Evolutionary conservation across 441 rosid species (phyloP).

Genomic region (Aleurites moluccanus): DNA sequence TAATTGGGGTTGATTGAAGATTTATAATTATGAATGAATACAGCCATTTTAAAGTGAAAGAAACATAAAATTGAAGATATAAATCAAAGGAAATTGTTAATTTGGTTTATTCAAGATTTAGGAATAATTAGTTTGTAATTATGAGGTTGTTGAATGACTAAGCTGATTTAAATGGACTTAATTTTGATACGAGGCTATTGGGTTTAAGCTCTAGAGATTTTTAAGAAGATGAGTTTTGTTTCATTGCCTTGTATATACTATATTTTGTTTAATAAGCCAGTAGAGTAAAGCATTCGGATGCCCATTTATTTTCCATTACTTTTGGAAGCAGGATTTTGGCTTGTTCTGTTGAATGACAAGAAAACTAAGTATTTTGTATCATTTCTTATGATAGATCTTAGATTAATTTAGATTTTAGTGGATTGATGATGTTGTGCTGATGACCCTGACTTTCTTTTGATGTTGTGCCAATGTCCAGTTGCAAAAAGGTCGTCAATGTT

Average conservation of each 20-base stretch:
- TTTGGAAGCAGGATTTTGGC: neutral
- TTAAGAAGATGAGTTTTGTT: neutral
- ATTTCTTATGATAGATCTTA: neutral
- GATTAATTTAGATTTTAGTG: neutral
- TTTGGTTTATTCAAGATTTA: neutral
- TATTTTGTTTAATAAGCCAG: neutral
- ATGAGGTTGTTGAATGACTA: neutral
- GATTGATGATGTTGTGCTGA: slow-evolving; percentile 13
- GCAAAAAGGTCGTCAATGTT: slow-evolving; percentile 88
- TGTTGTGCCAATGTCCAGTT: slow-evolving; percentile 42
- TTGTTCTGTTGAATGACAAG: neutral
- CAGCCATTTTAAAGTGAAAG: neutral
- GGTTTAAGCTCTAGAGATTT: neutral
- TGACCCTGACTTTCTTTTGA: neutral
- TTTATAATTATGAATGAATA: neutral
- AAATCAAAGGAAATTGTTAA: neutral
- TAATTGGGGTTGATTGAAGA: neutral
- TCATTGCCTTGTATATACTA: neutral
- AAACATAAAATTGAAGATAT: neutral
- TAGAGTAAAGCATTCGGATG: neutral
- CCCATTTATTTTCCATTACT: neutral
- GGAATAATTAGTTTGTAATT: slow-evolving; percentile 1
- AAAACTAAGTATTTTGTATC: neutral
- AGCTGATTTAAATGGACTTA: neutral
- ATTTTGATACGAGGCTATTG: neutral